phyloP scores from a whole-genome alignment of 2,329 filamentous ascomycete genomes.

The Albifimbria verrucaria region DNA sequence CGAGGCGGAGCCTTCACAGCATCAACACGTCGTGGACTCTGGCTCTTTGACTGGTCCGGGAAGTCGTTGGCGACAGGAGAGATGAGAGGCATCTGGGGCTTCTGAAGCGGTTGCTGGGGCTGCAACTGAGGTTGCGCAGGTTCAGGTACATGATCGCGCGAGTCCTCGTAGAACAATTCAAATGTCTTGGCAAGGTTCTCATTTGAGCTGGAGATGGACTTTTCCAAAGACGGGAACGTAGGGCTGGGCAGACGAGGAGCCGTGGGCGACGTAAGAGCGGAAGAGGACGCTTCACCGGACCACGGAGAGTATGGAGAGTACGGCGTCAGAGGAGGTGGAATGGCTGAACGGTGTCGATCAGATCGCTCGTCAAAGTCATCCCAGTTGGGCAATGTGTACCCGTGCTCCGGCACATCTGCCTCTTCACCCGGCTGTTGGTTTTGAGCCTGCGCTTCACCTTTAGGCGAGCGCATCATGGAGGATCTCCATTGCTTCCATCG shows the following conservation, averaged over 20 bases:
- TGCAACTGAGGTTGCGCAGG: not conserved
- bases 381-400: constrained; percentile 21
- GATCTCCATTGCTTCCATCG: constrained; percentile 1
- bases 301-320: constrained; percentile 12
- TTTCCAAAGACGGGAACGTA: constrained; percentile 30
- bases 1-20: constrained; percentile 29
- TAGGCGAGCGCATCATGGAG: not conserved
- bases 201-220: constrained; percentile 28
- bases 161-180: constrained; percentile 17
- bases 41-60: constrained; percentile 12
- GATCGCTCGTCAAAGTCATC: constrained; percentile 20
- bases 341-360: constrained; percentile 28
- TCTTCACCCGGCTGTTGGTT: not conserved
- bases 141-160: not conserved
- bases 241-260: constrained; percentile 32
- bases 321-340: constrained; percentile 31
- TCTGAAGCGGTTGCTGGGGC: constrained; percentile 1
- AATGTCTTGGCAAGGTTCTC: constrained; percentile 27
- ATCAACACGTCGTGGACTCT: constrained; percentile 22
- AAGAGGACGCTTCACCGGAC: constrained; percentile 14
- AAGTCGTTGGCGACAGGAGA: constrained; percentile 28
- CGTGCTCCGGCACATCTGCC: constrained; percentile 2
- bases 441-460: not conserved
- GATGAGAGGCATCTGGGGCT: constrained; percentile 19
- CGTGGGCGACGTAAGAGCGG: constrained; percentile 23